Evolutionary conservation across 2,329 filamentous ascomycete genomes (phyloP).

Genomic region (Claviceps sp.): DNA sequence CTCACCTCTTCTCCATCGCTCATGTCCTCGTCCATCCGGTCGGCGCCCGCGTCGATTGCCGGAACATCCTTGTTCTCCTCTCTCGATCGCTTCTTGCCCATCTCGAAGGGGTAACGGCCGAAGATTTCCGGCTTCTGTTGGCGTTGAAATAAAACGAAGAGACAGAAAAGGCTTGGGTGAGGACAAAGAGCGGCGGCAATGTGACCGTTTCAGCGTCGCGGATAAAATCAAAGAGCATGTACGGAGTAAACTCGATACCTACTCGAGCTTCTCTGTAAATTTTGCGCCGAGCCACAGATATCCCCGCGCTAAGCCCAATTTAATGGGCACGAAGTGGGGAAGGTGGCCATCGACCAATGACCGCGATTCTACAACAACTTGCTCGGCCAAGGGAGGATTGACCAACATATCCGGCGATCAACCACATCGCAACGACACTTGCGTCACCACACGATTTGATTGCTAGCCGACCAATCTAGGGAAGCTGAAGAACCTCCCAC

Average conservation of each 20-base stretch:
- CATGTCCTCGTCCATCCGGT: conserved; percentile 38
- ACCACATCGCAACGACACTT: conserved; percentile 1
- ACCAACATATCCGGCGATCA: no score
- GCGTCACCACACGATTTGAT: not conserved
- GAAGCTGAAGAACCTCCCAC: not conserved
- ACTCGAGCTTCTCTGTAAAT: no score
- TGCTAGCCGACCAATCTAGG: not conserved
- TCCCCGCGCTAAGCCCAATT: no score
- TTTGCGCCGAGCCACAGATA: no score
- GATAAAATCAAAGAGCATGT: no score
- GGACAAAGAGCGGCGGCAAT: not conserved
- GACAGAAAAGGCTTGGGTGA: not conserved
- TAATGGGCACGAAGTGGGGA: no score
- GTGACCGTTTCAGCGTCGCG: no score
- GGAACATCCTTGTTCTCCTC: conserved; percentile 32
- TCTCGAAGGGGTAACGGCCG: conserved; percentile 11
- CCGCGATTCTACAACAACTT: no score
- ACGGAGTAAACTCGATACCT: no score
- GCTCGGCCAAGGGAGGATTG: no score
- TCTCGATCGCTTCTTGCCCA: conserved; percentile 39
- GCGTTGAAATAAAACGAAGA: not conserved
- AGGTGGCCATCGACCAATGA: not conserved
- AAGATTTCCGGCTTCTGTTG: not conserved
- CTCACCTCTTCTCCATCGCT: conserved; percentile 42
- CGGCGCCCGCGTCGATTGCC: conserved; percentile 25